Evolutionary conservation across 73 alveolate species (phyloP).

Genomic region (Symbiodinium pilosum): DNA sequence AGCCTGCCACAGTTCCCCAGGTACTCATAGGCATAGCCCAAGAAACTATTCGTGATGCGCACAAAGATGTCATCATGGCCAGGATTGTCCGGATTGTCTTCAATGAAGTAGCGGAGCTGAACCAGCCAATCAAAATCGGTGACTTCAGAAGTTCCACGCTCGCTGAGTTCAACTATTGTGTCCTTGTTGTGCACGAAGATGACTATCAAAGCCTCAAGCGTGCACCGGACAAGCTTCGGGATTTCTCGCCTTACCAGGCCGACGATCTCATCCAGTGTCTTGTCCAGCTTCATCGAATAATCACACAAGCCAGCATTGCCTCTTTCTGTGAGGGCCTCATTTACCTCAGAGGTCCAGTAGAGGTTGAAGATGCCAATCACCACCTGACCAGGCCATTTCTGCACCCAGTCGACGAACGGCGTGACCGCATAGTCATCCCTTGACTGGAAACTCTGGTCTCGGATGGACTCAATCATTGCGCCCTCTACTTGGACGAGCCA

Average conservation of each 20-base stretch:
- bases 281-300: conserved; percentile 95
- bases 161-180: conserved; percentile 86
- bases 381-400: conserved; percentile 95
- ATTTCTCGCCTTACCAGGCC: conserved; percentile 96
- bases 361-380: conserved; percentile 80
- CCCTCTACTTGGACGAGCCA: conserved; percentile 98
- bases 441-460: conserved; percentile 86
- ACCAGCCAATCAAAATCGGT: conserved; percentile 95
- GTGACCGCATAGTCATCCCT: conserved; percentile 88
- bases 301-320: conserved; percentile 89
- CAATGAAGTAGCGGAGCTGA: conserved; percentile 96
- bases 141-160: conserved; percentile 47
- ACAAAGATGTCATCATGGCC: conserved; percentile 91
- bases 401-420: conserved; percentile 91
- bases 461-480: conserved; percentile 69
- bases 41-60: conserved; percentile 85
- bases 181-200: conserved; percentile 97
- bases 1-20: conserved; percentile 98
- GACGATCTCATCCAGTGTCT: conserved; percentile 96
- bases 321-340: conserved; percentile 63
- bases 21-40: conserved; percentile 98
- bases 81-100: conserved; percentile 44
- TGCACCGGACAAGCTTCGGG: conserved; percentile 96
- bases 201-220: conserved; percentile 97
- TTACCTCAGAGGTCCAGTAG: conserved; percentile 87